Evolutionary conservation across 495 filamentous ascomycete species (phyloP), one percentile per base, ranked within the genome.

Genomic region (Penicillium lagena): DNA sequence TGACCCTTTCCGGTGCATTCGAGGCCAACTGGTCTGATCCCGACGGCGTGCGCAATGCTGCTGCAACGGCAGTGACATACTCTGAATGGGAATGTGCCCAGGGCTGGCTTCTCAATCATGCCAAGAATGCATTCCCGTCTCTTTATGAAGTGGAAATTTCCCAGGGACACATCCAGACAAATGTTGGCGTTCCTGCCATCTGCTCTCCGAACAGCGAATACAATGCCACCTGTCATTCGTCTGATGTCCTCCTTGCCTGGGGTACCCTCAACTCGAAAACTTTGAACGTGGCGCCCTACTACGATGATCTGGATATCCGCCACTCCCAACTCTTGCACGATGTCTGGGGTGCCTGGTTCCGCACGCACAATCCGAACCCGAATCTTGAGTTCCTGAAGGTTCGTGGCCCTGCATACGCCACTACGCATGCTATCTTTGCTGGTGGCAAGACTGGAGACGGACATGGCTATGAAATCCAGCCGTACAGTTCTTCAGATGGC

Each of bases 181-280:
- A 29, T 12, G 40, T 46, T 28, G 15, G 33, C n/a, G 42, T 52
- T 5, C 56, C 59, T 4, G 52, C 39, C 4, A 46, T 60, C 17
- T 66, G 62, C 38, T 56, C 47, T n/a, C 56, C 59, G 1, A 59
- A 60, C 50, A n/a, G 12, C n/a, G 29, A 37, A 32, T 58, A 55
- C 47, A 62, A 60, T 35, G 59, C 62, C 1, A 57, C 52, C 7
- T 66, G 62, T 40, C 62, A 66, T 36, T 29, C 56, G 7, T 40
- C 60, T 6, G 59, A 66, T 17, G 51, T 59, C 8, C 48, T 66
- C 1, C 59, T 52, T 7, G 51, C 51, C 27, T 66, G 62, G 62
- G 59, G 59, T 3, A 63, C 52, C 1, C 42, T 66, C 8, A 63
- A 66, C 34, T 45, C 45, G 45, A 63, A 63, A 35, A 59, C 59